Percentiles rank a stretch among this genome's conserved stretches.
Conservation (phyloP, 1,284 basidiomycete genomes). For the Sporisorium graminicola region DNA sequence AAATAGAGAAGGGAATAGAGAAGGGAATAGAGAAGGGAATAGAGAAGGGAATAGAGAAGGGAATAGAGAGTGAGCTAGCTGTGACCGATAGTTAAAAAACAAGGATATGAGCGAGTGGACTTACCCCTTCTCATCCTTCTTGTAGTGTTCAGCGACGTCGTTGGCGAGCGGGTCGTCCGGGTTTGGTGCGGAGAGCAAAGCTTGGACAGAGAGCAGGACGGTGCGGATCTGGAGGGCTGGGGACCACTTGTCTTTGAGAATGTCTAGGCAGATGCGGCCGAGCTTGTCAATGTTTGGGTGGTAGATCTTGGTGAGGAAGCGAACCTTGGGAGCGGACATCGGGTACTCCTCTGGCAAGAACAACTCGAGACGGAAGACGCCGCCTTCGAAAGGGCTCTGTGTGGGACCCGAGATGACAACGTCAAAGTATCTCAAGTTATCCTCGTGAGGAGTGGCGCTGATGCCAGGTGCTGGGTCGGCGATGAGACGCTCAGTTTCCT, state of each 20-base stretch:
- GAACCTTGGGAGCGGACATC: conserved; percentile 98
- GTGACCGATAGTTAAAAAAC: too few species aligned
- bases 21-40: not conserved
- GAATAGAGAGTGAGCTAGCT: conserved; percentile 5
- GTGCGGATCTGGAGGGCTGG: conserved; percentile 98
- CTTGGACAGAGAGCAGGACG: conserved; percentile 95
- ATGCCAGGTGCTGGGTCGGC: conserved; percentile 97
- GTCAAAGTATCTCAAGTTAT: conserved; percentile 98
- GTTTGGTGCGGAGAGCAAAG: conserved; percentile 93
- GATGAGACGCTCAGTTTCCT: conserved; percentile 97
- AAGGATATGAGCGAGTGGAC: conserved; percentile 64
- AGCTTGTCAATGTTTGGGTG: conserved; percentile 99
- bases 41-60: conserved; percentile 2
- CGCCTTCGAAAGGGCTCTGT: conserved; percentile 89
- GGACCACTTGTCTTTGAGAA: conserved; percentile 99
- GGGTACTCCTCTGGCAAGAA: conserved; percentile 99
- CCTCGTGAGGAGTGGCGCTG: conserved; percentile 90
- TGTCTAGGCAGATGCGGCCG: conserved; percentile 96
- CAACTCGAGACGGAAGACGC: conserved; percentile 92
- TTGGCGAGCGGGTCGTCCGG: conserved; percentile 98
- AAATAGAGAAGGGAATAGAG: conserved; percentile 2
- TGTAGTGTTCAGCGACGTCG: conserved; percentile 95
- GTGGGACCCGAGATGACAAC: conserved; percentile 94
- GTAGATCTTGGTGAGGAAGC: conserved; percentile 99
- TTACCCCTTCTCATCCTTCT: conserved; percentile 93